Conservation (phyloP, 805 yeast species). For the Hanseniaspora guilliermondii region DNA sequence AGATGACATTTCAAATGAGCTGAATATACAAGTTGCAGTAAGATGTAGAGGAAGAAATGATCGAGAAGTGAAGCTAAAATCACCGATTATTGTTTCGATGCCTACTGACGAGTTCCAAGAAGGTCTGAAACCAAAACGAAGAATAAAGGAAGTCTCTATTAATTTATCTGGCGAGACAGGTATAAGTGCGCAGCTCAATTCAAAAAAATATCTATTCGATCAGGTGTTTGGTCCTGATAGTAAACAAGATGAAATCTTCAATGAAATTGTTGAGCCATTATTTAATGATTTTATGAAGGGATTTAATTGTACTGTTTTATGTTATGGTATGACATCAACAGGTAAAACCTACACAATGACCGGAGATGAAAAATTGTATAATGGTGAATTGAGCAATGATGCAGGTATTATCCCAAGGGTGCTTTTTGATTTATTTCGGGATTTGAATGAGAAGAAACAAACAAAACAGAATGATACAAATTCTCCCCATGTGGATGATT, state of each 20-base stretch:
- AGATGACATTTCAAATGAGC: slow-evolving; percentile 22
- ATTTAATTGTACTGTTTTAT: slow-evolving; percentile 69
- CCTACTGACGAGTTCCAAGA: slow-evolving; percentile 24
- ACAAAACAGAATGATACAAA: slow-evolving; percentile 2
- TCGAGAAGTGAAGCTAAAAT: slow-evolving; percentile 44
- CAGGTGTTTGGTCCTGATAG: slow-evolving; percentile 74
- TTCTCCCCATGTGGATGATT: slow-evolving; percentile 31
- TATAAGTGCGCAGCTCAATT: slow-evolving; percentile 31
- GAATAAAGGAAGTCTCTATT: slow-evolving; percentile 37
- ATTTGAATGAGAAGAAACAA: slow-evolving; percentile 28
- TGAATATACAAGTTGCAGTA: slow-evolving; percentile 50
- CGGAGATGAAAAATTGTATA: slow-evolving; percentile 41
- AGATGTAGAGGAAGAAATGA: slow-evolving; percentile 52
- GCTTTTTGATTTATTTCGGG: slow-evolving; percentile 43
- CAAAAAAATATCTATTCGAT: slow-evolving; percentile 60
- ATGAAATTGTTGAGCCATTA: slow-evolving; percentile 51
- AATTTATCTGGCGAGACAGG: slow-evolving; percentile 33
- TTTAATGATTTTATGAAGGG: slow-evolving; percentile 60
- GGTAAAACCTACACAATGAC: slow-evolving; percentile 77
- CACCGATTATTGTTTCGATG: slow-evolving; percentile 49
- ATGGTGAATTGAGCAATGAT: slow-evolving; percentile 30
- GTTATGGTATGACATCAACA: slow-evolving; percentile 88
- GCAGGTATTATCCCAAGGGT: slow-evolving; percentile 62
- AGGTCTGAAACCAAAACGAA: slow-evolving; percentile 19
- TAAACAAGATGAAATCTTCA: slow-evolving; percentile 55